phyloP scores from a whole-genome alignment of 1,284 basidiomycete genomes.

The Microbotryum scabiosae region DNA sequence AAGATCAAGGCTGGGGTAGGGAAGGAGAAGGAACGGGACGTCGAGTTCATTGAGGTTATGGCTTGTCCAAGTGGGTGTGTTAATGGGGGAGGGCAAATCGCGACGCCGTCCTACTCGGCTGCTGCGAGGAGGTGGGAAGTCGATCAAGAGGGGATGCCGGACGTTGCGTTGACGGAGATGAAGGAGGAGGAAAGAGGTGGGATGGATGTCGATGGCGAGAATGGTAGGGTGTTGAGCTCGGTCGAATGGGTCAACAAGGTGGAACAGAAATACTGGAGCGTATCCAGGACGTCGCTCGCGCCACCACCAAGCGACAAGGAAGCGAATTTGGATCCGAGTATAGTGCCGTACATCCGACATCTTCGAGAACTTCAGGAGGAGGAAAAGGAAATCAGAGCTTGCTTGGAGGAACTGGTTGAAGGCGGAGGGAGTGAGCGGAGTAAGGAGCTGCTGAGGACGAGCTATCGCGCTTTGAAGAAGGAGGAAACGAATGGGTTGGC shows the following conservation, averaged over 20 bases:
- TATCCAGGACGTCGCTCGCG: neutral
- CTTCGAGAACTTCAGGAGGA: constrained; percentile 33
- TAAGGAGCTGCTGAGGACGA: constrained; percentile 59
- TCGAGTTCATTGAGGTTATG: constrained; percentile 99
- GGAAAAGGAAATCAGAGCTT: constrained; percentile 47
- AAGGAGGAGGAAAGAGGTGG: constrained; percentile 30
- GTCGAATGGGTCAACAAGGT: constrained; percentile 33
- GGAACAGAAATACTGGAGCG: constrained; percentile 24
- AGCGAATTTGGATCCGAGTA: constrained; percentile 6
- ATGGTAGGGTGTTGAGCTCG: constrained; percentile 19
- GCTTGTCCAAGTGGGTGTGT: constrained; percentile 96
- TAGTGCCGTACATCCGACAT: constrained; percentile 20
- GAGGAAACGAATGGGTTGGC: constrained; percentile 66
- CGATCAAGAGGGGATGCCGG: constrained; percentile 46
- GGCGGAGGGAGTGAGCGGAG: constrained; percentile 43
- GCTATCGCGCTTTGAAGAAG: constrained; percentile 77
- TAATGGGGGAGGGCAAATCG: constrained; percentile 92
- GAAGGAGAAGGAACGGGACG: constrained; percentile 48
- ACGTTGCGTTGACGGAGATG: constrained; percentile 39
- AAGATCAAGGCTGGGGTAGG: constrained; percentile 35
- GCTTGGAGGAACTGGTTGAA: constrained; percentile 42
- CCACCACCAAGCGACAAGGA: neutral
- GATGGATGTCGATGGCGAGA: constrained; percentile 25
- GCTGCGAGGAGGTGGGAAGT: constrained; percentile 40
- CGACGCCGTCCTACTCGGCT: constrained; percentile 43